Percentiles rank a stretch among this genome's conserved stretches.
These are phyloP conservation scores for Amanita muscaria DNA, from an alignment of 768 basidiomycete species.

Conservation along the genomic window DNA sequence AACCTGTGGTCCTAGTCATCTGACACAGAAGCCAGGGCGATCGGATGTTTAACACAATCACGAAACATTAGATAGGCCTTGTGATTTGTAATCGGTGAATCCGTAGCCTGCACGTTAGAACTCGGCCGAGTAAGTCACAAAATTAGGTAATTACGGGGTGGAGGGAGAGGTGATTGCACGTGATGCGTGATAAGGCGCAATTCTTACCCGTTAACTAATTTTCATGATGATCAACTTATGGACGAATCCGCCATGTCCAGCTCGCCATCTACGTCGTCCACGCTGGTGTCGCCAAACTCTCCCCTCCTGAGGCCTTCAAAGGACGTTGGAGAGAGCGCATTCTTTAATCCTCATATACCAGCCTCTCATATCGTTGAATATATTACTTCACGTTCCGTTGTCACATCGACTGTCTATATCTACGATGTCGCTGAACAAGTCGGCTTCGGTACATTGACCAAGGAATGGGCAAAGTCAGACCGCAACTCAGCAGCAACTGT, in stretches of 20 bases:
- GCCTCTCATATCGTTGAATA: conserved; percentile 64
- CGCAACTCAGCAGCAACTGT: conserved; percentile 45
- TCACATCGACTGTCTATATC: conserved; percentile 64
- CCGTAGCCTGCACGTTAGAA: too few species aligned
- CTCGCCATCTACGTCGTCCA: conserved; percentile 27
- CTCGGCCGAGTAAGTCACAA: too few species aligned
- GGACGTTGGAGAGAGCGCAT: conserved; percentile 22
- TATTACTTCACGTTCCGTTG: conserved; percentile 44
- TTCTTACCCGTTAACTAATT: too few species aligned
- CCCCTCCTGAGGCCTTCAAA: conserved; percentile 21
- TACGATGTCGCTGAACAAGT: conserved; percentile 79
- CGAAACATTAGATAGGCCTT: too few species aligned
- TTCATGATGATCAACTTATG: too few species aligned
- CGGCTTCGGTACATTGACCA: conserved; percentile 72
- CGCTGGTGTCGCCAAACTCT: conserved; percentile 32
- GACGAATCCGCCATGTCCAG: too few species aligned
- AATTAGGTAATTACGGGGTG: too few species aligned
- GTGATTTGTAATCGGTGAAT: too few species aligned
- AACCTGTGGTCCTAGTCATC: neutral
- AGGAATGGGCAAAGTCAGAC: conserved; percentile 45
- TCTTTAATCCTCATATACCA: conserved; percentile 35
- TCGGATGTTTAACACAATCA: neutral
- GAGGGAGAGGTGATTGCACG: too few species aligned
- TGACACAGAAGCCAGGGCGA: neutral
- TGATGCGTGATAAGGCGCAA: too few species aligned